Evolutionary conservation across 2,329 filamentous ascomycete genomes (phyloP).

Genomic region (Sporothrix humicola): DNA sequence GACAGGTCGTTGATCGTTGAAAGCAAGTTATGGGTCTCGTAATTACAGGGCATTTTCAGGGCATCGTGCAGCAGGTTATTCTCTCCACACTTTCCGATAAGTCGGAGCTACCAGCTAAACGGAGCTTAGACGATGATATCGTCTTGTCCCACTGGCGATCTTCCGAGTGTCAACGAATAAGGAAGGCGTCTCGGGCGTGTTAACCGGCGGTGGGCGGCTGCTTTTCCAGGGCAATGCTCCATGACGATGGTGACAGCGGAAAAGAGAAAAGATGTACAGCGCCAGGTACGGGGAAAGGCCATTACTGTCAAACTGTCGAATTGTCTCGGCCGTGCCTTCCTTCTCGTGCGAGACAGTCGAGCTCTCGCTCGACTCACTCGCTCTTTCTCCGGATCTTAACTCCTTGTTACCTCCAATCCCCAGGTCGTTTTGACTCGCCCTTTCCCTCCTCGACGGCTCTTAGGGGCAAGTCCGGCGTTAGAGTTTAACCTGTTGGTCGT

Average conservation of each 20-base stretch:
- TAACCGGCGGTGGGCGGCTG: background rate
- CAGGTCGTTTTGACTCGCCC: too few species aligned
- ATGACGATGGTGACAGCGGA: background rate
- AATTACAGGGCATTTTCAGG: background rate
- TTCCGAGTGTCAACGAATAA: background rate
- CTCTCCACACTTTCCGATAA: background rate
- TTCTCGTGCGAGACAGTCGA: background rate
- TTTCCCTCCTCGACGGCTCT: background rate
- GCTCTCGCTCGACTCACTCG: background rate
- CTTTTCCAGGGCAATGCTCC: background rate
- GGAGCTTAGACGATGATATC: too few species aligned
- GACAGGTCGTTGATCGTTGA: too few species aligned
- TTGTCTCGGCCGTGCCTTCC: background rate
- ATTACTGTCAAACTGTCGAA: background rate
- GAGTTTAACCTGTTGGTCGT: background rate
- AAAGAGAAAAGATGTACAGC: background rate
- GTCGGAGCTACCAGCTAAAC: background rate
- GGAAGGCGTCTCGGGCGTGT: background rate
- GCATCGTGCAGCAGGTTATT: background rate
- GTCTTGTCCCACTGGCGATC: background rate
- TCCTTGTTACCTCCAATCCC: background rate
- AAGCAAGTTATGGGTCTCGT: background rate
- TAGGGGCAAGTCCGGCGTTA: background rate
- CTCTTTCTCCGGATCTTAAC: conserved; percentile 9
- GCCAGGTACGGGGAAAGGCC: background rate